A percentile compares a stretch with the other conserved stretches of the same genome.
These are phyloP conservation scores for Gastrolobium bilobum DNA, from an alignment of 306 rosid genomes.

Conservation along the genomic window DNA sequence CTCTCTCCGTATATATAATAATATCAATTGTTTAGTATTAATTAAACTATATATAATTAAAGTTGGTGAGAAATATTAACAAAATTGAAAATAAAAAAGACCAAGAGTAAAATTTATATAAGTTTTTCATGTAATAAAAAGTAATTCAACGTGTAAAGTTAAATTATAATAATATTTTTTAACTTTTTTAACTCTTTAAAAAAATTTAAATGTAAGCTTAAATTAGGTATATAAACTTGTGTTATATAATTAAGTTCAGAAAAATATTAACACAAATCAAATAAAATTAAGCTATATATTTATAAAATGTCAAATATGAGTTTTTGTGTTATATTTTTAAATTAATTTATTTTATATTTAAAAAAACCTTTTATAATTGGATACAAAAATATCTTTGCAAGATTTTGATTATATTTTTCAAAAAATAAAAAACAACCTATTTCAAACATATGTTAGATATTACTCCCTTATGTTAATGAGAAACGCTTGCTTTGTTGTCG, in stretches of 20 bases:
- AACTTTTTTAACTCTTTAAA: too few species aligned
- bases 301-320: background rate
- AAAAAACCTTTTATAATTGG: background rate
- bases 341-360: background rate
- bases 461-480: background rate
- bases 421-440: background rate
- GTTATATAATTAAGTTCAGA: too few species aligned
- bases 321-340: background rate
- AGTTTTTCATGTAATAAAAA: too few species aligned
- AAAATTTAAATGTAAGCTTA: too few species aligned
- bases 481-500: background rate
- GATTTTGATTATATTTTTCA: background rate
- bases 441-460: background rate
- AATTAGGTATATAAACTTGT: background rate
- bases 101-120: too few species aligned
- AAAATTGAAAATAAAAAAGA: too few species aligned
- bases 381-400: background rate
- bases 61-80: too few species aligned
- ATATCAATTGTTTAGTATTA: too few species aligned
- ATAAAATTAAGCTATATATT: background rate
- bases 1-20: too few species aligned
- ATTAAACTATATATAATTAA: too few species aligned
- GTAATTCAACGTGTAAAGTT: too few species aligned
- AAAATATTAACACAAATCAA: background rate
- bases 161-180: too few species aligned